phyloP scores from a whole-genome alignment of 1,284 basidiomycete species.

The Heterobasidion parviporum region DNA sequence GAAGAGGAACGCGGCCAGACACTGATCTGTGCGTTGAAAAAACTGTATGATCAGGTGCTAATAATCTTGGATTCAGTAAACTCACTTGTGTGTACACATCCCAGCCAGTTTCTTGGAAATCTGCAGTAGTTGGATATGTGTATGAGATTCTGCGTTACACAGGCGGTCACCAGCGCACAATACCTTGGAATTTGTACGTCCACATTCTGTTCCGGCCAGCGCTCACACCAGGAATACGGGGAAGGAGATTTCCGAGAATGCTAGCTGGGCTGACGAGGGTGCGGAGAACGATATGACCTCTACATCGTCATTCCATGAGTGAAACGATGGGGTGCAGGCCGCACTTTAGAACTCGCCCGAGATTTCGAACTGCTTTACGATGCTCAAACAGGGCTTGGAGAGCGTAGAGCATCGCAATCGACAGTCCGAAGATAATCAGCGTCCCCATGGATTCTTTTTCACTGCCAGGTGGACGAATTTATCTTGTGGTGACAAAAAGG shows the following conservation, averaged over 20 bases:
- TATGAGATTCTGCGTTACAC: not conserved
- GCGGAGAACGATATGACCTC: not conserved
- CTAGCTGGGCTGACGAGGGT: not conserved
- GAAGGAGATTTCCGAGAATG: not conserved
- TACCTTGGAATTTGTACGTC: not conserved
- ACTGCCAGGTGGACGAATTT: too few relatives aligned
- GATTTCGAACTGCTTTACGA: conserved; percentile 4
- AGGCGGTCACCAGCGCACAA: not conserved
- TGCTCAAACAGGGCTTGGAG: not conserved
- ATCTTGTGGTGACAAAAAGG: too few relatives aligned
- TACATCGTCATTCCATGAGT: not conserved
- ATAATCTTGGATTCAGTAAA: not conserved
- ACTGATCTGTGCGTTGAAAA: not conserved
- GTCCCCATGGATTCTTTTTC: too few relatives aligned
- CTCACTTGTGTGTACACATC: not conserved
- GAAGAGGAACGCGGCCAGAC: not conserved
- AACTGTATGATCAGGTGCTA: not conserved
- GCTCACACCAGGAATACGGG: not conserved
- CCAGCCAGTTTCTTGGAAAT: not conserved
- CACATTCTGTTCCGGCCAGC: not conserved
- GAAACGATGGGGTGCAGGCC: too few relatives aligned
- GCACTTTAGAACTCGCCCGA: conserved; percentile 8
- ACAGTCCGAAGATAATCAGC: not conserved
- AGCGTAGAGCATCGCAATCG: not conserved
- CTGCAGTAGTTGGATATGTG: not conserved